Base-by-base conservation (phyloP, 495 filamentous ascomycete species). In the Parathielavia appendiculata region DNA sequence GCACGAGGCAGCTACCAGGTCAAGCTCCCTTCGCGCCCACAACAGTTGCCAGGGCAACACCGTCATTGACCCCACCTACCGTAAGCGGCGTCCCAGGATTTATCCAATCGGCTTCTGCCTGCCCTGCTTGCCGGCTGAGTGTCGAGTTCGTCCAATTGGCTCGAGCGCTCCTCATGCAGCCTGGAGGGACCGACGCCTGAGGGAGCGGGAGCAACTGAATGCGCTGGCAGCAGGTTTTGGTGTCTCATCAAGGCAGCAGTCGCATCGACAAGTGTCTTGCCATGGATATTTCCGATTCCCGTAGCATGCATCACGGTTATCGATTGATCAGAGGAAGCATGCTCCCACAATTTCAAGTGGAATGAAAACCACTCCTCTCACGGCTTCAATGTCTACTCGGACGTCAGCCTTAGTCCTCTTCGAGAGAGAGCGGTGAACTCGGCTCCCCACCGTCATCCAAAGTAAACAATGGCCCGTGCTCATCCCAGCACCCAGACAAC, bases 401-500 rank as follows among this genome's bases (percentile, higher is more conserved):
- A 30, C 26, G 26, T 30, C 26, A 30, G 26, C 26, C 26, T 3
- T 30, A 30, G 2, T 30, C 26, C 6, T 30, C 6, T 2, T 30
- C 3, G 26, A 30, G 26, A 30, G 26, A 23, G 50, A 19, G 51
- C 13, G 11, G 38, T 22, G 47, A 47, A 46, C 49, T 53, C 51
- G 45, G 55, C 56, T 34, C 54, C 51, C 40, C 48, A 56, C 34
- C 23, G n/a, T 34, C n/a, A n/a, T 40, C 35, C 50, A 56, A 65
- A 67, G 67, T 69, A 69, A 69, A 69, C 67, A 69, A 67, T 69
- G 66, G 66, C 66, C 66, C 63, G 66, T 69, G 66, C 66, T 19
- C 39, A 49, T 52, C 53, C 51, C 63, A 64, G 49, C 58, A 62
- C 64, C 67, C 62, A 36, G 64, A 64, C 67, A 69, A 69, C 64